Percentiles rank a stretch among this genome's conserved stretches.
These are phyloP conservation scores for Graphilbum sp. DNA, from an alignment of 2,329 filamentous ascomycete species.

Conservation along the genomic window DNA sequence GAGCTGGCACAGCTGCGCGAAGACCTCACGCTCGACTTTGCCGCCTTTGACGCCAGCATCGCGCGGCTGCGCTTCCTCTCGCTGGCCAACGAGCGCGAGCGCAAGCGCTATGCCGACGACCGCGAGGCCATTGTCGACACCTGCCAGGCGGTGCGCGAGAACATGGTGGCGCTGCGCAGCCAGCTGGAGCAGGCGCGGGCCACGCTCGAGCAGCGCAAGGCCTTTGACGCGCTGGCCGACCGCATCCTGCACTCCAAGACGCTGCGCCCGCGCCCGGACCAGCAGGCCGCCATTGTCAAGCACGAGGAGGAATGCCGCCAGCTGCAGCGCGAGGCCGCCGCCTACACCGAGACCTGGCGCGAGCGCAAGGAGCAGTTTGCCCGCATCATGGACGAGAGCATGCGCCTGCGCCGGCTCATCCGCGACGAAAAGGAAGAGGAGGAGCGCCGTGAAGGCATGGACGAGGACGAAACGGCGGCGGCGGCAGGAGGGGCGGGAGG, in stretches of 20 bases:
- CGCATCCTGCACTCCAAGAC: constrained; percentile 70
- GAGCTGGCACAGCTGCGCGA: constrained; percentile 57
- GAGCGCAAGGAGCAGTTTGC: constrained; percentile 78
- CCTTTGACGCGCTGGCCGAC: constrained; percentile 76
- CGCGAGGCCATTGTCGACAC: constrained; percentile 65
- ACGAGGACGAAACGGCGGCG: constrained; percentile 35
- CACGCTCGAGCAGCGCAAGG: constrained; percentile 62
- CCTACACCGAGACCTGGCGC: constrained; percentile 68
- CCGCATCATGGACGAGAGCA: constrained; percentile 79
- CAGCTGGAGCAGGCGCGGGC: constrained; percentile 63
- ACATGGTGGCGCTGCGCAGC: constrained; percentile 53
- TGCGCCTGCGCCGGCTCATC: constrained; percentile 68
- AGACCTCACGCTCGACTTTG: constrained; percentile 76
- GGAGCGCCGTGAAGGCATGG: constrained; percentile 71
- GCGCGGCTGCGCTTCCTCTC: constrained; percentile 76
- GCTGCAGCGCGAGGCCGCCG: constrained; percentile 66
- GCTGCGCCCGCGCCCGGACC: constrained; percentile 70
- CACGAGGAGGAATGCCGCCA: constrained; percentile 79
- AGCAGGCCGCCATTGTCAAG: constrained; percentile 60
- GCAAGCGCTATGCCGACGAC: constrained; percentile 66
- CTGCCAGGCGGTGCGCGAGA: constrained; percentile 60
- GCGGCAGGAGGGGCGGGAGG: constrained; percentile 31
- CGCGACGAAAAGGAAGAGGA: constrained; percentile 93
- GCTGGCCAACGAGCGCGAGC: constrained; percentile 67
- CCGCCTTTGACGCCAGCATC: constrained; percentile 72